Evolutionary conservation across 805 yeast genomes (phyloP).

Genomic region (Monosporozyma aerobia): DNA sequence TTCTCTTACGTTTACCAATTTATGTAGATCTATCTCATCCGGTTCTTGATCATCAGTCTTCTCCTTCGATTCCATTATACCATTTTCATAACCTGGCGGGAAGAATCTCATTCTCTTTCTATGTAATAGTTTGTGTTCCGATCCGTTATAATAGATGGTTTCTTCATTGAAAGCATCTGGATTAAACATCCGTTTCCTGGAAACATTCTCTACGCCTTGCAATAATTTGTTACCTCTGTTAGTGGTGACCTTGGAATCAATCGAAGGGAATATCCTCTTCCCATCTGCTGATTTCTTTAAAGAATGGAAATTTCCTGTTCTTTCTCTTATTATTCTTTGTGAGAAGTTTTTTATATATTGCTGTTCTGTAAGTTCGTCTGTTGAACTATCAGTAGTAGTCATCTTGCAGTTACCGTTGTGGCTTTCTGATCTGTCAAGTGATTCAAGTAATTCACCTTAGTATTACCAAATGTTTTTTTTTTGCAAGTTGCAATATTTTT

Average conservation of each 20-base stretch:
- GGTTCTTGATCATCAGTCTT: constrained; percentile 25
- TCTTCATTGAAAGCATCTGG: constrained; percentile 23
- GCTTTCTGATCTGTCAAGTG: background rate
- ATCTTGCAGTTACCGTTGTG: background rate
- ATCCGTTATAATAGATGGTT: constrained; percentile 29
- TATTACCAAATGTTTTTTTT: too few species aligned
- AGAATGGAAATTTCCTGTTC: constrained; percentile 28
- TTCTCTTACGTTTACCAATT: constrained; percentile 43
- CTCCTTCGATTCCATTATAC: constrained; percentile 5
- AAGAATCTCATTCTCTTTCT: constrained; percentile 25
- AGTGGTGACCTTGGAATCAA: constrained; percentile 30
- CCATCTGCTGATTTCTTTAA: constrained; percentile 25
- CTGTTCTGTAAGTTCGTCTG: constrained; percentile 5
- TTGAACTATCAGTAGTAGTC: background rate
- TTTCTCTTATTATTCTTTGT: constrained; percentile 23
- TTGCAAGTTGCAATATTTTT: too few species aligned
- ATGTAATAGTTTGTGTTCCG: constrained; percentile 28
- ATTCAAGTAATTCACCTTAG: too few species aligned
- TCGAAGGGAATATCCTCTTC: constrained; percentile 15
- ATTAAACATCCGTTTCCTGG: constrained; percentile 35
- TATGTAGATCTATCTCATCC: constrained; percentile 37
- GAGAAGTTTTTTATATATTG: constrained; percentile 18
- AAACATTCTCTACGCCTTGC: constrained; percentile 39
- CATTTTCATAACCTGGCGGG: constrained; percentile 1
- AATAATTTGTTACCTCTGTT: constrained; percentile 54